Base-by-base conservation (phyloP, 768 basidiomycete genomes). In the Xerocomellus intermedius region DNA sequence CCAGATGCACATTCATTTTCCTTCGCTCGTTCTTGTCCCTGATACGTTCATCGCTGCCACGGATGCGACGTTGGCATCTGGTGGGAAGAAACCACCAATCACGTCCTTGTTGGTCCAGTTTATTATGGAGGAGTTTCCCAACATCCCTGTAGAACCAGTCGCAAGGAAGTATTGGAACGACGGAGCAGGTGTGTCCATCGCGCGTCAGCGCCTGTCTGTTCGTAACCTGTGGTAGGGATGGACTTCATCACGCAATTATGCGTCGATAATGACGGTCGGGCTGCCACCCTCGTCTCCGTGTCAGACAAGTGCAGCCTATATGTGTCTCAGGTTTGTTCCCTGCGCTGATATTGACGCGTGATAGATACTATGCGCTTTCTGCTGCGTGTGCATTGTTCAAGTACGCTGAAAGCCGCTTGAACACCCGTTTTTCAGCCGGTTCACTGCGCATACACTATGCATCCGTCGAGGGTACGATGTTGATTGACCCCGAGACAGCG, bases 401-500 rank as follows among this genome's bases (percentile, higher is more conserved):
- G 68, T 84, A 91, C 62, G 79, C 87, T 21, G 91, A 95, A 65
- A 71, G 72, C 2, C 81, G 82, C 47, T 71, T 89, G 48, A 88
- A 90, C 59, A 82, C 80, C 0, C 81, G 84, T 14, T 98, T 90
- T 67, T 79, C 89, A 1, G 69, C 79, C 0, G 76, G 74, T 4
- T 91, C 91, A 9, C 75, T 94, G 22, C 80, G 85, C 33, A 91
- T 94, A 51, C 79, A 83, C 21, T 94, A 89, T 64, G 75, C 82
- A 1, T 83, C 89, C 2, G 85, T 90, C 0, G 91, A 95, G 67
- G 95, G 95, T 0, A 95, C 92, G 0, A 91, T 98, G 89, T 81
- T 97, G 80, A 89, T 99, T 59, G 97, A 98, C 65, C 80, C 85
- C 0, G 94, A 94, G 57, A 94, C 90, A 0, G 91, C 85, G 3